Conservation (phyloP, 176 grass and related monocot genomes). For the barley (Hordeum vulgare) region DNA sequence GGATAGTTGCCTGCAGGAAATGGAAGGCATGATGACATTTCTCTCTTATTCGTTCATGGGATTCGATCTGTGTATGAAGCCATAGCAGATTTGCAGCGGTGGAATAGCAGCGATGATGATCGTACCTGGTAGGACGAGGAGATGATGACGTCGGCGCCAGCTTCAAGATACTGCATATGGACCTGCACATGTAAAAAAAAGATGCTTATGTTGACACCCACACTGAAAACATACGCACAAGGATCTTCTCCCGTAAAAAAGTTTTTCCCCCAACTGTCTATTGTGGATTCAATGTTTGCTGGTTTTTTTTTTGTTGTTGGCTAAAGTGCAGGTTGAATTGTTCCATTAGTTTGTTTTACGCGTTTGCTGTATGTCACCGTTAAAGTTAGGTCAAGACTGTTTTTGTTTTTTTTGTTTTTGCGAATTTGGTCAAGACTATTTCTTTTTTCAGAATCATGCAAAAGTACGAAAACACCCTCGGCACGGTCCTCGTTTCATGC, state of each 20-base stretch:
- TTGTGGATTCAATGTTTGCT: too few relatives aligned
- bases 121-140: slow-evolving; percentile 80
- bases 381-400: neutral
- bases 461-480: neutral
- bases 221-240: neutral
- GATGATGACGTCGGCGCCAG: slow-evolving; percentile 68
- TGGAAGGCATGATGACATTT: neutral
- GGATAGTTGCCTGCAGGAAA: slow-evolving; percentile 59
- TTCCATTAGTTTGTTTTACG: neutral
- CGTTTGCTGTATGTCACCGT: neutral
- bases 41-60: neutral
- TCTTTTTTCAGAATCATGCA: neutral
- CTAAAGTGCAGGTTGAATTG: neutral
- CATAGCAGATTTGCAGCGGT: neutral
- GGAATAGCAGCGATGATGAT: neutral
- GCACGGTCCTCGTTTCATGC: neutral
- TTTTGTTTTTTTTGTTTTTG: neutral
- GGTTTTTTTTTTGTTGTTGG: too few relatives aligned
- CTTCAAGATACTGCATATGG: slow-evolving; percentile 77
- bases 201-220: neutral
- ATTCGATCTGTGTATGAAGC: neutral
- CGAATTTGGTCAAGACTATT: neutral
- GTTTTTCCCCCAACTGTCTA: neutral
- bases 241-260: neutral
- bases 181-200: slow-evolving; percentile 32